Percentiles rank a stretch among this genome's conserved stretches.
Conservation (phyloP, 768 basidiomycete species). For the Pleurotus sapidus region DNA sequence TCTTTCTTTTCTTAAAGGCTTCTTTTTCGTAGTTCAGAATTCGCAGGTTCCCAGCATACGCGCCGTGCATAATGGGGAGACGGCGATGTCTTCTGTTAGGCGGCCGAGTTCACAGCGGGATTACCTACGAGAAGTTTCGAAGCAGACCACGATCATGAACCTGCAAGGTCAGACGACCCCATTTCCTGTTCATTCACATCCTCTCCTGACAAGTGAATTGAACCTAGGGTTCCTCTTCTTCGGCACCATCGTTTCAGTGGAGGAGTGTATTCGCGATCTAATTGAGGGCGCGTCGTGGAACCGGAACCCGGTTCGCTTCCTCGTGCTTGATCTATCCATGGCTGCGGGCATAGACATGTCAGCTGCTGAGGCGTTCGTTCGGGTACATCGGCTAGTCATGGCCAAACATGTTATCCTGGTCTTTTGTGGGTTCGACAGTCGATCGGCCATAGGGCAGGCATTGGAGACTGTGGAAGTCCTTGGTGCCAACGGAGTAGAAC, state of each 20-base stretch:
- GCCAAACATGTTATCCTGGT: conserved; percentile 81
- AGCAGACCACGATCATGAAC: conserved; percentile 84
- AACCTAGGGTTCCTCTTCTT: conserved; percentile 82
- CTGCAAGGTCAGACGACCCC: conserved; percentile 60
- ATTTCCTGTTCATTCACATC: background rate
- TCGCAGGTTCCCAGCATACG: conserved; percentile 85
- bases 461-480: conserved; percentile 78
- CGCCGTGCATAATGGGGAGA: conserved; percentile 76
- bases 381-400: conserved; percentile 78
- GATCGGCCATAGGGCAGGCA: conserved; percentile 68
- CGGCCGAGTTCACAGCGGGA: conserved; percentile 83
- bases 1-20: conserved; percentile 38
- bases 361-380: conserved; percentile 91
- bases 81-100: conserved; percentile 87
- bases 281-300: conserved; percentile 73
- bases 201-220: background rate
- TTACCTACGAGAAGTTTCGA: conserved; percentile 90
- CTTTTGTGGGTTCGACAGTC: conserved; percentile 75
- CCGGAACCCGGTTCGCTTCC: conserved; percentile 79
- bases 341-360: conserved; percentile 94
- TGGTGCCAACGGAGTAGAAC: conserved; percentile 72
- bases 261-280: conserved; percentile 77
- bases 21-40: conserved; percentile 97
- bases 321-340: conserved; percentile 83
- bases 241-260: conserved; percentile 89